Evolutionary conservation across 495 filamentous ascomycete species (phyloP), one percentile per base, ranked within the genome.

Genomic region (Aspergillus sparsus): DNA sequence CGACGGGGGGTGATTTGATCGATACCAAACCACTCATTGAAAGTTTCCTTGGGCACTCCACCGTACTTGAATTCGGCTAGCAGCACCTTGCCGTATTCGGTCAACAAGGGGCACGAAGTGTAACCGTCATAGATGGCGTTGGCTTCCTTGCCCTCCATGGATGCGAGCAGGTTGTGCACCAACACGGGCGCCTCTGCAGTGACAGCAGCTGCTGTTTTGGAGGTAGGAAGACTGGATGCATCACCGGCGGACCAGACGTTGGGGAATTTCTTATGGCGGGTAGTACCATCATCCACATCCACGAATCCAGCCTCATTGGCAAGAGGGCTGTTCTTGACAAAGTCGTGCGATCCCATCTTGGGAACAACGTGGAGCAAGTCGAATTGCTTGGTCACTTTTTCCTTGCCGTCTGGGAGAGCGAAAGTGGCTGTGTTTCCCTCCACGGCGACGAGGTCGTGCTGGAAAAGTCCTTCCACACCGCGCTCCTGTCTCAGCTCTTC

Each of bases 41-140:
- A 89, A 0, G 87, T 88, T 79, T 89, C 87, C 75, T 88, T 87
- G 5, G 87, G 87, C 61, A 77, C 80, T 10, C 84, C 85, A n/a
- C 82, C 87, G 58, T 89, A 89, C 79, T 86, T 88, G 76, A 89
- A 89, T 74, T 89, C 87, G 13, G 84, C 85, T 42, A 89, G 78
- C 49, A 89, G 76, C 12, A 89, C 84, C 73, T 89, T 87, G 54
- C 81, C 81, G 61, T 88, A 85, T 61, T 85, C 81, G 0, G 84
- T 87, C 63, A 83, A 50, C n/a, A 89, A 77, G 27, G 87, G 87
- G 71, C 87, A 89, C 1, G 85, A 87, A 0, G 87, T 85, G 68
- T 89, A 89, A 7, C 87, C 87, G 56, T 89, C 87, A 57, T 89
- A 89, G 5, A 46, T 61, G 0, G 75, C 74, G 53, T 79, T 73